Conservation (phyloP, 1,139 yeast species). For the Candida glucosophila region DNA sequence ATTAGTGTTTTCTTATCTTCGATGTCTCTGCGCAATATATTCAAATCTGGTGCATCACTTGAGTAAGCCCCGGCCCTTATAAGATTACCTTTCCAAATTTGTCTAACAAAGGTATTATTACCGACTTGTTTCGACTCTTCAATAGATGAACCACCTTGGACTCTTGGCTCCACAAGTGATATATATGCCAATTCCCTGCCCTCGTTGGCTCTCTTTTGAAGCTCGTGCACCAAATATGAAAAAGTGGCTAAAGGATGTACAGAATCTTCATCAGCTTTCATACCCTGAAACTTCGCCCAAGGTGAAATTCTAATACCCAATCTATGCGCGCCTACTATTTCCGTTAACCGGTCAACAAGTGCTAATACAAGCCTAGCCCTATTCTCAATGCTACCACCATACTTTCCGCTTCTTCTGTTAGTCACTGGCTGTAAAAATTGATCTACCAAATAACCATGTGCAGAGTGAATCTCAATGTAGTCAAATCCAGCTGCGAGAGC, state of each 20-base stretch:
- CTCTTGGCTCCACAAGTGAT: slow-evolving; percentile 25
- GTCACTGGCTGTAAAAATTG: slow-evolving; percentile 26
- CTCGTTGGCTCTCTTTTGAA: slow-evolving; percentile 28
- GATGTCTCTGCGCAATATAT: slow-evolving; percentile 14
- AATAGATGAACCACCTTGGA: slow-evolving; percentile 23
- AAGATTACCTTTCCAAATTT: slow-evolving; percentile 41
- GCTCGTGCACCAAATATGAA: slow-evolving; percentile 25
- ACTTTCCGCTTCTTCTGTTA: slow-evolving; percentile 41
- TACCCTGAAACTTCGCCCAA: slow-evolving; percentile 35
- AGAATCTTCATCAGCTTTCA: slow-evolving; percentile 25
- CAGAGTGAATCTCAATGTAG: slow-evolving; percentile 36
- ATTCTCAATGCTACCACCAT: slow-evolving; percentile 56
- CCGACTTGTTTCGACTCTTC: no score
- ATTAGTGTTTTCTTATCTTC: slow-evolving; percentile 31
- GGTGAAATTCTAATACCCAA: slow-evolving; percentile 59
- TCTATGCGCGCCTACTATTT: slow-evolving; percentile 39
- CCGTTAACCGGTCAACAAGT: slow-evolving; percentile 36
- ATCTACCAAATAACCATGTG: slow-evolving; percentile 34
- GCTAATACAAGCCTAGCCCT: slow-evolving; percentile 51
- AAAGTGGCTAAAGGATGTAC: slow-evolving; percentile 27
- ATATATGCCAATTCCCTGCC: slow-evolving; percentile 29
- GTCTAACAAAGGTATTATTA: slow-evolving; percentile 25
- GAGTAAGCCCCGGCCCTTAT: slow-evolving; percentile 40
- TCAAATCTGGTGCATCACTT: slow-evolving; percentile 17
- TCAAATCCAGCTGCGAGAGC: slow-evolving; percentile 35